Percentiles rank a stretch among this genome's conserved stretches.
These are phyloP conservation scores for Phytophthora fragariaefolia DNA, from an alignment of 352 stramenopile genomes.

Conservation along the genomic window DNA sequence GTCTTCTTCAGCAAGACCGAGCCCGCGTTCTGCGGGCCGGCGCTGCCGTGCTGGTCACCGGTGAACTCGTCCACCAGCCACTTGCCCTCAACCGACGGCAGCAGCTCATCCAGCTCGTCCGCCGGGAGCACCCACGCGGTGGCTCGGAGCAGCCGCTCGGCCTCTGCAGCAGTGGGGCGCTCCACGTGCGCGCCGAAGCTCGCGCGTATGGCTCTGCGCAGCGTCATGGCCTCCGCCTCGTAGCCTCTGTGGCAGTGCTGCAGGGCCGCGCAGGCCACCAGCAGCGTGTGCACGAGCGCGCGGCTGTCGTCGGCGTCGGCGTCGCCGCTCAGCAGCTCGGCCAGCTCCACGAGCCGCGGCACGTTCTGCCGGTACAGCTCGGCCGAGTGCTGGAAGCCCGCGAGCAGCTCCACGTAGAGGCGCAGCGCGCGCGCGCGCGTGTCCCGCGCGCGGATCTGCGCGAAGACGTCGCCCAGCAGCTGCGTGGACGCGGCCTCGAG, in stretches of 20 bases:
- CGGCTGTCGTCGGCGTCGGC: constrained; percentile 37
- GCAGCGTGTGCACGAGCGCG: constrained; percentile 35
- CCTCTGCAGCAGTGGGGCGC: constrained; percentile 47
- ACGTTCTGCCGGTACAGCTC: constrained; percentile 59
- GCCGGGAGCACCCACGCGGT: constrained; percentile 68
- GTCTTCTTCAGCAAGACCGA: constrained; percentile 70
- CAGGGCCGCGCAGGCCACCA: constrained; percentile 56
- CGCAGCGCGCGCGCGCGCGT: constrained; percentile 38
- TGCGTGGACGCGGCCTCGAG: constrained; percentile 47
- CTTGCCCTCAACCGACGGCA: constrained; percentile 78
- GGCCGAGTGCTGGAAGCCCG: constrained; percentile 81
- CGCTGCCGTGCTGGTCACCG: constrained; percentile 53
- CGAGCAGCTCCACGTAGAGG: constrained; percentile 72
- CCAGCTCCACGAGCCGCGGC: constrained; percentile 51
- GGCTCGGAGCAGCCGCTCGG: constrained; percentile 54
- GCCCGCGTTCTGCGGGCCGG: constrained; percentile 60
- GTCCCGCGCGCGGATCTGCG: constrained; percentile 35
- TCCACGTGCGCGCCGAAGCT: constrained; percentile 42
- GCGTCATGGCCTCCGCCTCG: constrained; percentile 54
- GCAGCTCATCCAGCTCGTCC: constrained; percentile 44
- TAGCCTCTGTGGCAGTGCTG: constrained; percentile 75
- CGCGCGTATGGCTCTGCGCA: constrained; percentile 48
- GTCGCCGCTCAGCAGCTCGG: constrained; percentile 44
- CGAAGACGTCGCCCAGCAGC: constrained; percentile 51
- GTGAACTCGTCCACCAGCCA: constrained; percentile 83